Evolutionary conservation across 2,329 filamentous ascomycete species (phyloP), one percentile per base, ranked within the genome.

Genomic region (Stagonosporopsis cucurbitacearum): DNA sequence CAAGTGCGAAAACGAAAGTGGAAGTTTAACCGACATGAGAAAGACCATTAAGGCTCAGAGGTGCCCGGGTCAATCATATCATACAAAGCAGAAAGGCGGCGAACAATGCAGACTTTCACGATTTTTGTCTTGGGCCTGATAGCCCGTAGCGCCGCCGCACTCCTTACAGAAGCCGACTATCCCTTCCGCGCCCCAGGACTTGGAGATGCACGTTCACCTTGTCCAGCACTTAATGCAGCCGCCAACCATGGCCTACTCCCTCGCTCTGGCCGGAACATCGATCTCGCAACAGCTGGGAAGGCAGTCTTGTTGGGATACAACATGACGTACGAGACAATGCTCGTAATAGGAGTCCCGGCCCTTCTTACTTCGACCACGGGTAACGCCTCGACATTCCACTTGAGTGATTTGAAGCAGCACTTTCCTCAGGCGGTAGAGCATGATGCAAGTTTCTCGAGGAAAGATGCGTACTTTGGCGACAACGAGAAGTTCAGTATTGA

Each of bases 301-400:
- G 42, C 42, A 23, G 42, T 45, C 12, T 13, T 45, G n/a, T 17
- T 45, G 28, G 42, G 42, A 23, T 45, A 45, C 42, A 45, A 45
- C 30, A 45, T 45, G 42, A 45, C 42, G 26, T 45, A 45, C 42
- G 42, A 45, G 26, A 45, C 42, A 23, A 45, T 45, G 42, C 42
- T 45, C n/a, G 42, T 45, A 23, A 45, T 45, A 33, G 42, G 42
- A 33, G 1, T 45, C 4, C 42, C 42, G 8, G 19, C 26, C 26
- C 42, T 45, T 20, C 4, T 1, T n/a, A 45, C 42, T 33, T 45
- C 42, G 12, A 45, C 42, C 17, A 45, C 42, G 19, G 42, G 42
- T 8, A 45, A 45, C 19, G 26, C 42, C 8, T 45, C 42, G 22
- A 45, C 42, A 22, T 45, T 45, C 26, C 42, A 45, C n/a, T 33